Base-by-base conservation (phyloP, 2,329 filamentous ascomycete genomes). In the Claviceps pazoutovae region DNA sequence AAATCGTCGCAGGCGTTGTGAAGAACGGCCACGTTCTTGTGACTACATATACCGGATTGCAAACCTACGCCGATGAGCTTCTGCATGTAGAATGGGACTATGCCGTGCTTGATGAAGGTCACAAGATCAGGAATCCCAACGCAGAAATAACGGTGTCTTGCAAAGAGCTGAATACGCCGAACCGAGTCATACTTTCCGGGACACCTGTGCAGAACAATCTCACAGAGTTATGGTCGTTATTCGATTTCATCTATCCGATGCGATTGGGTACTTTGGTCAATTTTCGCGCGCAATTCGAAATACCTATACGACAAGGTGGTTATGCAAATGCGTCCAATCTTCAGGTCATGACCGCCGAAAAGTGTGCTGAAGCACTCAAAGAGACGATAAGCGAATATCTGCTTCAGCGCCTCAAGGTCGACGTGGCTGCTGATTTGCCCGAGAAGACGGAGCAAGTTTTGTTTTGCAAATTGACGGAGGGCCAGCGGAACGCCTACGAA, bases 121-220 rank as follows among this genome's bases (percentile, higher is more conserved):
- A 98, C 69, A 96, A 96, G 67, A 98, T 98, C 59, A 84, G 93
- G 41, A 98, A 98, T 59, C 93, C 93, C 0, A 94, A 97, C 60
- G 89, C 93, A 0, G 84, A 87, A 6, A 93, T 98, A 56, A 96
- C 94, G 0, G 87, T 97, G 50, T 87, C 89, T 57, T 95, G 89
- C 74, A 98, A 98, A 64, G 88, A 96, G 65, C 71, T 98, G 11
- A 83, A 86, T 37, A 98, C 93, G 0, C 79, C 86, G 0, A 93
- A 97, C 60, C 81, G 94, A 21, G 77, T 97, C 56, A 97, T 98
- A 54, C 73, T 98, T 1, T 97, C 94, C 0, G 93, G 93, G 5
- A 98, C 93, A 0, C 94, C 94, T 0, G 94, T 98, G 74, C 94
- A 98, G 66, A 98, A 98, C 66, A 97, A 96, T 56, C 70, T 98